A percentile compares a stretch with the other conserved stretches of the same genome.
These are phyloP conservation scores for Dactylellina haptotyla DNA, from an alignment of 2,329 filamentous ascomycete species.

Conservation along the genomic window DNA sequence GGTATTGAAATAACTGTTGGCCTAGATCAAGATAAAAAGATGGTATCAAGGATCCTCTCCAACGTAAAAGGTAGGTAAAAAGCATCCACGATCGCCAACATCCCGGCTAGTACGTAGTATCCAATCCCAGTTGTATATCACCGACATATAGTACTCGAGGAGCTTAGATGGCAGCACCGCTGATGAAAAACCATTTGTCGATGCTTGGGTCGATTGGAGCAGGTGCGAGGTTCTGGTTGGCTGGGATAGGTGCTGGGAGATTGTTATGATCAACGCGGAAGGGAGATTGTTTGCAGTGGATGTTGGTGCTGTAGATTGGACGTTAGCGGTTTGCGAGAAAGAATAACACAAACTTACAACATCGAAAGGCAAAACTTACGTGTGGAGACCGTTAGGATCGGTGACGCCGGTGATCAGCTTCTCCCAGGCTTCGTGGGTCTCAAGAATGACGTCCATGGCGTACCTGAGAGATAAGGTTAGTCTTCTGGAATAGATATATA, in stretches of 20 bases:
- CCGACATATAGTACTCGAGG: background rate
- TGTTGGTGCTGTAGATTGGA: conserved; percentile 76
- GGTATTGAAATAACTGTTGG: too few species aligned
- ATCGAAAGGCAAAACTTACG: conserved; percentile 70
- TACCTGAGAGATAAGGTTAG: conserved; percentile 68
- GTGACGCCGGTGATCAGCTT: conserved; percentile 92
- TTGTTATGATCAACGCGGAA: conserved; percentile 75
- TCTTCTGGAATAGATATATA: background rate
- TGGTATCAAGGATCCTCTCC: background rate
- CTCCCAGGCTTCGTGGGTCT: conserved; percentile 98
- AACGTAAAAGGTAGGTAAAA: background rate
- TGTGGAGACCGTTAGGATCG: conserved; percentile 77
- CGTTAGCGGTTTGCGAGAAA: conserved; percentile 57
- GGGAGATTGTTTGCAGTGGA: conserved; percentile 76
- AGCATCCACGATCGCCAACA: background rate
- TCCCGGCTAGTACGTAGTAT: background rate
- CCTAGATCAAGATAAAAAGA: background rate
- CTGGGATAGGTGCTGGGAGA: conserved; percentile 80
- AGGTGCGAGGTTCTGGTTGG: conserved; percentile 80
- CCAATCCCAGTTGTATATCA: background rate
- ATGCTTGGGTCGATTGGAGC: conserved; percentile 95
- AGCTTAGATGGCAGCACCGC: conserved; percentile 83
- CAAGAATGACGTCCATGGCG: conserved; percentile 91
- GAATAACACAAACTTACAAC: conserved; percentile 56
- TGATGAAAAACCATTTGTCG: conserved; percentile 99